Conservation (phyloP, 1,284 basidiomycete species). For the Ganoderma meredithae region DNA sequence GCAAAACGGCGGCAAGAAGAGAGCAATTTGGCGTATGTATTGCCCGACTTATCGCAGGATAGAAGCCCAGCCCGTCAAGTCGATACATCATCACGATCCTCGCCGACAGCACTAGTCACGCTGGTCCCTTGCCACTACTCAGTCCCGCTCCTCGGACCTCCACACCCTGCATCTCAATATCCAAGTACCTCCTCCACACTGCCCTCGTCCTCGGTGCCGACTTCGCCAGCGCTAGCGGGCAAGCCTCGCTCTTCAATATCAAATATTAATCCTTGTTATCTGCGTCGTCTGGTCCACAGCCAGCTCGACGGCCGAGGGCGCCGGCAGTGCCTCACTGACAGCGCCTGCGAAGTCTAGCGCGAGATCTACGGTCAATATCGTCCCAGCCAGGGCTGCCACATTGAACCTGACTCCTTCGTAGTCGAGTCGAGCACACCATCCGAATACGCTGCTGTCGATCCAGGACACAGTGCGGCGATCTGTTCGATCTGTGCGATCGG, state of each 20-base stretch:
- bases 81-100: background rate
- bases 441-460: background rate
- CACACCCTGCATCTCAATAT: background rate
- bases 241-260: background rate
- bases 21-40: no score
- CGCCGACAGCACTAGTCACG: no score
- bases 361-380: background rate
- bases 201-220: background rate
- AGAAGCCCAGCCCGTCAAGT: no score
- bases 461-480: background rate
- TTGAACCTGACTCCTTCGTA: background rate
- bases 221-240: background rate
- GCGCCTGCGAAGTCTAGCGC: background rate
- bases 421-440: background rate
- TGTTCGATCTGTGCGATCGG: background rate
- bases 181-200: background rate
- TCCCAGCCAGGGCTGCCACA: background rate
- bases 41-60: no score
- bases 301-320: background rate
- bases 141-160: background rate
- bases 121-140: background rate
- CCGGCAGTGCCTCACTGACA: background rate
- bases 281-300: background rate
- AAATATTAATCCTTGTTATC: no score
- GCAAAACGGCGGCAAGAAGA: no score